Evolutionary conservation across 305 asterid species (phyloP), one percentile per base, ranked within the genome.

Genomic region (Fraxinus nigra): DNA sequence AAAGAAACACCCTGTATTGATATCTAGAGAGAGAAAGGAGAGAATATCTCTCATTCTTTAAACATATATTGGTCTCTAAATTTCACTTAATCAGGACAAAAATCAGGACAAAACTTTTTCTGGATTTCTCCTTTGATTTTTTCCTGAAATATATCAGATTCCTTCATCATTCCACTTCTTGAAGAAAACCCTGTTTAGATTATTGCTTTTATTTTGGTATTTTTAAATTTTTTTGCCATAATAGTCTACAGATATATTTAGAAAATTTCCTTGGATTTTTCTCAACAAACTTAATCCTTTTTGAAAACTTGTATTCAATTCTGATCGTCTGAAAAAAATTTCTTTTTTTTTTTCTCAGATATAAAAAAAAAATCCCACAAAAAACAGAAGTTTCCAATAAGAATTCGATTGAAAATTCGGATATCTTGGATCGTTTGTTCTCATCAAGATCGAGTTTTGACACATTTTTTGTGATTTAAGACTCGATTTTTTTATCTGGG

Each of bases 401-500:
- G 77, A 70, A 77, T 80, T 82, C 16, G 72, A 63, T 63, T 24
- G 33, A 26, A 63, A 63, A 22, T 22, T 63, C 72, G 72, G 32
- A 9, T 9, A 78, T 73, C 43, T 70, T 76, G 69, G 70, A 80
- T 81, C 75, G 65, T 34, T 67, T 78, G 81, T 87, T 56, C 70
- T 83, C 82, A 69, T 86, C 82, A 79, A 72, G 79, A 85, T 85
- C 82, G 82, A 83, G 76, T 76, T 84, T 56, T 35, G 78, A 63
- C 78, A 35, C 80, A 7, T 78, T 20, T 79, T 35, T 59, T 54
- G 72, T 54, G 77, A 37, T 33, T 33, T 2, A 28, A 51, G 75
- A 48, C 24, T 76, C 79, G 86, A 85, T 83, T 82, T 82, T 65
- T 79, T 74, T 56, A 87, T 89, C 91, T 84, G 89, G 86, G 88